Conservation (phyloP, 768 basidiomycete genomes). For the Rhodotorula kratochvilovae region DNA sequence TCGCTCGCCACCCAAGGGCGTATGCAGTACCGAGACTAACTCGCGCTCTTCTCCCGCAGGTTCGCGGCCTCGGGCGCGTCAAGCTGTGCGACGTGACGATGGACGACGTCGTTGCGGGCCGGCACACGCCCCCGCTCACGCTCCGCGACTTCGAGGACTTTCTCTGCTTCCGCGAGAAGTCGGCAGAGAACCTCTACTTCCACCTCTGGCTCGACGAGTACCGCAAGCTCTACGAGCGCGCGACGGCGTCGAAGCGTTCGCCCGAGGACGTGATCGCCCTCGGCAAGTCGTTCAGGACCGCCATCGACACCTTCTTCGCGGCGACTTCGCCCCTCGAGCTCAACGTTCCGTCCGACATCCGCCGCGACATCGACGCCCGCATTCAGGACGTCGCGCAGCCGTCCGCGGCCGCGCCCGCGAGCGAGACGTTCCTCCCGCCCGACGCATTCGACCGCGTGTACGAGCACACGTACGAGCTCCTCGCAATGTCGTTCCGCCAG, state of each 20-base stretch:
- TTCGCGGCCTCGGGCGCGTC: constrained; percentile 13
- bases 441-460: constrained; percentile 23
- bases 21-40: too few species aligned
- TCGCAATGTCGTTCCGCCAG: constrained; percentile 30
- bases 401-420: neutral
- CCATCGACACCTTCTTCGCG: constrained; percentile 29
- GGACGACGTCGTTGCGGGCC: constrained; percentile 22
- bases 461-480: constrained; percentile 21
- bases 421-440: constrained; percentile 28
- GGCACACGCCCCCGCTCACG: constrained; percentile 27
- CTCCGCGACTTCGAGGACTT: constrained; percentile 35
- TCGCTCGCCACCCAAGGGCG: too few species aligned
- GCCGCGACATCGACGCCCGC: constrained; percentile 25
- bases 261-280: constrained; percentile 18
- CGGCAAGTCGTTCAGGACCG: constrained; percentile 23
- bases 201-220: constrained; percentile 28
- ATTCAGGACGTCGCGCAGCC: constrained; percentile 3
- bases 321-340: constrained; percentile 26
- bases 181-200: constrained; percentile 33
- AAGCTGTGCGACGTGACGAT: constrained; percentile 30
- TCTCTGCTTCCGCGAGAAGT: constrained; percentile 26
- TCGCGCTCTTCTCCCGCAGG: neutral
- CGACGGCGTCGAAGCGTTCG: constrained; percentile 1
- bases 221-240: constrained; percentile 4
- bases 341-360: constrained; percentile 36